Percentiles rank a stretch among this genome's conserved stretches.
Evolutionary conservation across 108 stramenopile species (phyloP).

Genomic region (Pseudonitzschia multiseries): DNA sequence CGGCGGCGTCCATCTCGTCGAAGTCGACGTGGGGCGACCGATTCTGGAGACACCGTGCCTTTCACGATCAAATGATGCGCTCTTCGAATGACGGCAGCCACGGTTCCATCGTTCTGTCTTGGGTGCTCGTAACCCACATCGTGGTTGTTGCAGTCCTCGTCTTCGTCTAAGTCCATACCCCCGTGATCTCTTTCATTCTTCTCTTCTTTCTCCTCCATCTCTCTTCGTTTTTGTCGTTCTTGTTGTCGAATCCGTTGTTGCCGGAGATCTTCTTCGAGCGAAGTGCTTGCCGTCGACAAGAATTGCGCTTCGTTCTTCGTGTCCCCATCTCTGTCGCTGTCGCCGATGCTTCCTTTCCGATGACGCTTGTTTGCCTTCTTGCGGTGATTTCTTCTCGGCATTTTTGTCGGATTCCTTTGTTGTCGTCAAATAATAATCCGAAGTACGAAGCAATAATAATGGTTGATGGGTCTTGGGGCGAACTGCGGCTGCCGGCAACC

Average conservation of each 20-base stretch:
- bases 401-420: neutral
- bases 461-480: too few relatives aligned
- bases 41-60: neutral
- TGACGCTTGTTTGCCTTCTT: neutral
- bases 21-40: neutral
- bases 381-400: neutral
- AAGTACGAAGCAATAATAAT: too few relatives aligned
- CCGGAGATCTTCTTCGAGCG: conserved; percentile 36
- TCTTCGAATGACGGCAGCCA: neutral
- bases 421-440: too few relatives aligned
- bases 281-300: neutral
- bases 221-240: conserved; percentile 16
- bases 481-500: too few relatives aligned
- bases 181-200: conserved; percentile 7
- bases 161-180: neutral
- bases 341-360: neutral
- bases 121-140: conserved; percentile 1
- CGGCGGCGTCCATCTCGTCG: too few relatives aligned
- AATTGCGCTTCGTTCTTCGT: neutral
- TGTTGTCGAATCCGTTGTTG: conserved; percentile 30
- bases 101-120: neutral
- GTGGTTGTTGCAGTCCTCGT: neutral
- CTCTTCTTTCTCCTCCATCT: neutral
- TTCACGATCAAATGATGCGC: neutral
- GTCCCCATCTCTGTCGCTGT: neutral